phyloP scores from a whole-genome alignment of 352 stramenopile species.

The Pythium rishiriense region DNA sequence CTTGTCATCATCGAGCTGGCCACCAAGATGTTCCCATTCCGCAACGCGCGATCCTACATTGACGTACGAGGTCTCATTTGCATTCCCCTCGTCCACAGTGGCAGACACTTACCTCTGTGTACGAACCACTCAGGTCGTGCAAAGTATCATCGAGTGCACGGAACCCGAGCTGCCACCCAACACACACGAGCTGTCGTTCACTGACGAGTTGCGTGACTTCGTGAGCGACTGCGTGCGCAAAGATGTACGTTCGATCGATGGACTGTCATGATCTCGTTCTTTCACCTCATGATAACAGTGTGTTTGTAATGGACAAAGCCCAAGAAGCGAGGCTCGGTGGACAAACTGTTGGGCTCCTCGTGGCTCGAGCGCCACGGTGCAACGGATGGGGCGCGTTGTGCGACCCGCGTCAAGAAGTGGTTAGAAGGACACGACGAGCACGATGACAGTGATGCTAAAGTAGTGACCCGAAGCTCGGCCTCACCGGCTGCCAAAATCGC shows the following conservation, averaged over 20 bases:
- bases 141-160: constrained; percentile 69
- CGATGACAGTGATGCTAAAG: constrained; percentile 2
- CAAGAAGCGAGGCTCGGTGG: constrained; percentile 53
- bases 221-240: constrained; percentile 64
- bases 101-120: background rate
- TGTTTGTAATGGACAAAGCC: constrained; percentile 32
- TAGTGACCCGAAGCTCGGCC: background rate
- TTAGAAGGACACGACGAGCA: constrained; percentile 21
- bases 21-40: constrained; percentile 58
- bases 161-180: constrained; percentile 45
- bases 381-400: constrained; percentile 33
- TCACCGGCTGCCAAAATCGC: background rate
- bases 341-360: constrained; percentile 47
- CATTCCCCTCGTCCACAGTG: too few species aligned
- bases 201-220: constrained; percentile 54
- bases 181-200: constrained; percentile 37
- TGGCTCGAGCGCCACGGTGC: constrained; percentile 65
- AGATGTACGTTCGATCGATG: too few species aligned
- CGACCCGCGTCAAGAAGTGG: constrained; percentile 38
- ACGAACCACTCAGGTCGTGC: constrained; percentile 44
- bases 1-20: constrained; percentile 76
- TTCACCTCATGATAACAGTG: too few species aligned
- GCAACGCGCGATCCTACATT: constrained; percentile 60
- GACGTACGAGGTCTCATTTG: constrained; percentile 36
- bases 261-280: too few species aligned